phyloP scores from a whole-genome alignment of 176 grass and related monocot genomes.

The Rhynchospora pubera region DNA sequence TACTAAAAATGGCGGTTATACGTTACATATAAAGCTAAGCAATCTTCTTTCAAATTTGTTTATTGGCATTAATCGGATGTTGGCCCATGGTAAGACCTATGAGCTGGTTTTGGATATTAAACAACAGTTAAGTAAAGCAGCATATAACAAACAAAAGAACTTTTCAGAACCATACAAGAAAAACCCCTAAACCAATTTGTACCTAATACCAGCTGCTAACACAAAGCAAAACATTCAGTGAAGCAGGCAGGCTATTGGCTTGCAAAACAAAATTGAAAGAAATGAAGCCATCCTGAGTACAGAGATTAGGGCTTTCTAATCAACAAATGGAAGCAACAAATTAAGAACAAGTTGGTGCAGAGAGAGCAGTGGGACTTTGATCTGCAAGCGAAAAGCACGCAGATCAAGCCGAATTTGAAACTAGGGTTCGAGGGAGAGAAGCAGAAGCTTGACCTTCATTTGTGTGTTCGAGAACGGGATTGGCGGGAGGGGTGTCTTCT shows the following conservation, averaged over 20 bases:
- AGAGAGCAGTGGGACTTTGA: not conserved
- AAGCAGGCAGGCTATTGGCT: not conserved
- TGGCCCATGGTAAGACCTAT: too few relatives aligned
- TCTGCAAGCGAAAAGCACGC: not conserved
- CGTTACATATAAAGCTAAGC: not conserved
- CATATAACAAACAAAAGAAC: not conserved
- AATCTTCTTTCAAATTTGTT: not conserved
- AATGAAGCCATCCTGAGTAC: not conserved
- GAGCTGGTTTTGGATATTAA: not conserved
- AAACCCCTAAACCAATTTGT: not conserved
- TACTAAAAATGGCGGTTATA: not conserved
- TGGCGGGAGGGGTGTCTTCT: conserved; percentile 24
- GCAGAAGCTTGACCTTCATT: conserved; percentile 2
- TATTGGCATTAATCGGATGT: not conserved
- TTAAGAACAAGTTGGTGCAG: not conserved
- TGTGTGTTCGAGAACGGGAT: conserved; percentile 1
- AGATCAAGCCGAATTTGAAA: conserved; percentile 8
- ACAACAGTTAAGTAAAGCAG: not conserved
- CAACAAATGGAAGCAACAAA: not conserved
- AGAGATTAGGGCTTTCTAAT: conserved; percentile 9
- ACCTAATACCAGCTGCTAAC: not conserved
- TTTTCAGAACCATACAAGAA: not conserved
- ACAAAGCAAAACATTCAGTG: not conserved
- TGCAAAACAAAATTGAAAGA: not conserved
- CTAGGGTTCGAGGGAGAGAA: not conserved